Base-by-base conservation (phyloP, 2,329 filamentous ascomycete genomes). In the Boeremia exigua region DNA sequence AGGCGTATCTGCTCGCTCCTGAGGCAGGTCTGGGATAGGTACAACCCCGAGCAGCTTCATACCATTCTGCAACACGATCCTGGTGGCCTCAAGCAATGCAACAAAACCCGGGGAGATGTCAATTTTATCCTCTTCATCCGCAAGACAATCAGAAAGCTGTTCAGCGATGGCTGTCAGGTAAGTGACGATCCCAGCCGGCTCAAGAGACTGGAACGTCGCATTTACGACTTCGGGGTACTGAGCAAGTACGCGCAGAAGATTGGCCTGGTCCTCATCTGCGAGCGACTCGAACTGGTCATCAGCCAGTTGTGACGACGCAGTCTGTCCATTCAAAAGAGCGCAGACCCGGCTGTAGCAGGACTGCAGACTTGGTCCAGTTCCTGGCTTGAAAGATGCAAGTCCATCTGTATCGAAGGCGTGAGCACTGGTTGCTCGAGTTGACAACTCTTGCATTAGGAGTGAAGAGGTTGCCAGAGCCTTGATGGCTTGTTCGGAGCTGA, bases 181-280 rank as follows among this genome's bases (percentile, higher is more conserved):
- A 9, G 58, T 55, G 12, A 70, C 58, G 7, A 75, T 62, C 12
- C 54, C 58, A 17, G 69, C 61, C 10, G 70, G 63, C 38, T 75
- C 70, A 4, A 72, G 60, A 1, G 66, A 66, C 9, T 65, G 60
- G 32, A 67, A 70, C 0, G 65, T 61, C 12, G 63, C 52, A 15
- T 67, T 61, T 4, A 64, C 59, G 7, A 72, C 63, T 28, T 74
- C 71, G 0, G 71, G 69, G 47, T 71, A 74, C 43, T 74, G 71
- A 1, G 61, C 60, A 3, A 75, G 60, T 17, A 67, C 36, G 10
- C 67, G 64, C 23, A 74, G 53, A 7, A 74, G 60, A 46, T 69
- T 69, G 8, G 57, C 55, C 14, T 58, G 56, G 3, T 70, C 65
- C 10, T 71, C 70, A 9, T 70, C 62, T 9, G 60, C 59, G 10